Conservation (phyloP, 225 moss, liverwort and hornwort genomes). For the Ulota crispa region DNA sequence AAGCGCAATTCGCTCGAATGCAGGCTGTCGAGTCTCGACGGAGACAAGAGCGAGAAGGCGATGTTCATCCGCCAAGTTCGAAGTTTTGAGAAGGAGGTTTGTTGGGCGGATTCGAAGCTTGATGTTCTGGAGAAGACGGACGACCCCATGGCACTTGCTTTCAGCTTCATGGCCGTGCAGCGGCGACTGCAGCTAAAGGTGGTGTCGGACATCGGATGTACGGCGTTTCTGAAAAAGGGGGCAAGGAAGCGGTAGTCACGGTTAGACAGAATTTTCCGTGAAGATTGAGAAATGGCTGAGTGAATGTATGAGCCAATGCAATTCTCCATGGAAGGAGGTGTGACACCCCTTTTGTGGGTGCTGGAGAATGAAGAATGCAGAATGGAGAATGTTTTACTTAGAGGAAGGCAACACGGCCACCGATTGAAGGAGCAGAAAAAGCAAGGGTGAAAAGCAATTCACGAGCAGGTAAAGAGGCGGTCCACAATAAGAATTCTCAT, state of each 20-base stretch:
- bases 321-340: too few relatives aligned
- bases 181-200: conserved; percentile 35
- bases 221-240: conserved; percentile 28
- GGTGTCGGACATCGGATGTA: conserved; percentile 22
- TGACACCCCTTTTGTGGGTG: too few relatives aligned
- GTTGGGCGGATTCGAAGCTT: neutral
- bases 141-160: conserved; percentile 36
- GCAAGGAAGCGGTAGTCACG: conserved; percentile 2
- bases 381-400: too few relatives aligned
- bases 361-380: too few relatives aligned
- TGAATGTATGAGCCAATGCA: too few relatives aligned
- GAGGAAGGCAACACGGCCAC: too few relatives aligned
- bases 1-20: conserved; percentile 13
- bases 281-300: too few relatives aligned
- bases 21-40: conserved; percentile 33
- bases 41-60: conserved; percentile 18
- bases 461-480: too few relatives aligned
- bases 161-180: conserved; percentile 38
- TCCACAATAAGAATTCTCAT: too few relatives aligned
- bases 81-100: conserved; percentile 14
- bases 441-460: too few relatives aligned
- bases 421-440: too few relatives aligned
- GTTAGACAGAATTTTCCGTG: too few relatives aligned
- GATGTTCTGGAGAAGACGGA: conserved; percentile 19
- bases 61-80: conserved; percentile 26